Conservation (phyloP, 2,329 filamentous ascomycete genomes). For the Shiraia bambusicola region DNA sequence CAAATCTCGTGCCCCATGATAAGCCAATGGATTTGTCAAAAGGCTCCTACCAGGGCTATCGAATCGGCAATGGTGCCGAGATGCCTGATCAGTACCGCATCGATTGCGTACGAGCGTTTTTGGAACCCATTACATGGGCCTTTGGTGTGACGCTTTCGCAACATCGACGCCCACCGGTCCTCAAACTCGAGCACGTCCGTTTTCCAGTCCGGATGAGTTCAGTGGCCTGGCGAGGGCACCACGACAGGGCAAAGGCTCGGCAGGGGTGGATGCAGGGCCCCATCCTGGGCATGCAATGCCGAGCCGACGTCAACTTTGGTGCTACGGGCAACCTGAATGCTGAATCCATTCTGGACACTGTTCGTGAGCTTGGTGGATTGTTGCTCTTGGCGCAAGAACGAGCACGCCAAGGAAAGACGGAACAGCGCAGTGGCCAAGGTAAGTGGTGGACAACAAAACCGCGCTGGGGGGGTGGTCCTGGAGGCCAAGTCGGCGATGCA, state of each 20-base stretch:
- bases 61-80: constrained; percentile 57
- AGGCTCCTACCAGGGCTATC: constrained; percentile 58
- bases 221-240: constrained; percentile 55
- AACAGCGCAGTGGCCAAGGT: constrained; percentile 55
- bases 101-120: constrained; percentile 57
- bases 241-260: constrained; percentile 55
- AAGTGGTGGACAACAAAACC: constrained; percentile 62
- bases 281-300: constrained; percentile 57
- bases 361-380: constrained; percentile 60
- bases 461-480: constrained; percentile 59
- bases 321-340: constrained; percentile 29
- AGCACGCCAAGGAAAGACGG: constrained; percentile 55
- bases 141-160: constrained; percentile 57
- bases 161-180: constrained; percentile 50
- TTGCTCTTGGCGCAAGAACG: constrained; percentile 62
- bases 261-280: constrained; percentile 61
- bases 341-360: constrained; percentile 51
- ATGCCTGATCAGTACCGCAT: constrained; percentile 62
- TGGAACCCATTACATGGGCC: constrained; percentile 60
- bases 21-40: constrained; percentile 30
- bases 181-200: constrained; percentile 54
- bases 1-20: constrained; percentile 20
- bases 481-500: constrained; percentile 46
- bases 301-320: constrained; percentile 57
- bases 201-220: constrained; percentile 60